Evolutionary conservation across 2,329 filamentous ascomycete genomes (phyloP), one percentile per base, ranked within the genome.

Genomic region (Phialocephala sp.): DNA sequence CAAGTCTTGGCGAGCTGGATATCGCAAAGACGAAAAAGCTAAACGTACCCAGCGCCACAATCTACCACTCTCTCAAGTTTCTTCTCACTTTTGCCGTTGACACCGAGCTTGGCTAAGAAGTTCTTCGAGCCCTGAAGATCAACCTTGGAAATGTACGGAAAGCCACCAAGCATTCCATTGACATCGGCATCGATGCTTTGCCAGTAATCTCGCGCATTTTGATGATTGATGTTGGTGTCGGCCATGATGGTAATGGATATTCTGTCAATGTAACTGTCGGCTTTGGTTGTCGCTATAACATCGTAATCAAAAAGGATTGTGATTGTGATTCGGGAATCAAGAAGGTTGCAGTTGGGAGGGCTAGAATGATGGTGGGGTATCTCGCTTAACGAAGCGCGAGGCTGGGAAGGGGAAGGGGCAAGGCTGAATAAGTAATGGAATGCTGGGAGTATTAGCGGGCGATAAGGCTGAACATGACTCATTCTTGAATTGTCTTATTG

Each of bases 121-220:
- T 84, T 88, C 39, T 85, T 83, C 0, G 88, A 91, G 50, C 89
- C 89, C 72, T 89, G 87, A 8, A 94, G 81, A 76, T 94, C 92
- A 66, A 91, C 84, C 67, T 87, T 85, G 39, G 87, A 90, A 74
- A 91, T 84, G 76, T 88, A 83, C 1, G 86, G 86, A 81, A 78
- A 94, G 65, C 85, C 91, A 67, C 92, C 93, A 1, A 97, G 89
- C 89, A 95, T 94, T 74, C 92, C 92, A 72, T 90, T 85, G 68
- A 86, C 83, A 66, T 84, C 83, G 12, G 84, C 79, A 43, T 81
- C 78, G 64, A 85, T 80, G 43, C 74, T 73, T 67, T 80, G 80
- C 85, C 84, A 87, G 78, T 87, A 85, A 14, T 71, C 64, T 22
- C 65, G 66, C 4, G 73, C 70, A 64, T 74, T 64, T 50, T 71